phyloP scores from a whole-genome alignment of 257 asterid genomes.

The Plantago elongata region DNA sequence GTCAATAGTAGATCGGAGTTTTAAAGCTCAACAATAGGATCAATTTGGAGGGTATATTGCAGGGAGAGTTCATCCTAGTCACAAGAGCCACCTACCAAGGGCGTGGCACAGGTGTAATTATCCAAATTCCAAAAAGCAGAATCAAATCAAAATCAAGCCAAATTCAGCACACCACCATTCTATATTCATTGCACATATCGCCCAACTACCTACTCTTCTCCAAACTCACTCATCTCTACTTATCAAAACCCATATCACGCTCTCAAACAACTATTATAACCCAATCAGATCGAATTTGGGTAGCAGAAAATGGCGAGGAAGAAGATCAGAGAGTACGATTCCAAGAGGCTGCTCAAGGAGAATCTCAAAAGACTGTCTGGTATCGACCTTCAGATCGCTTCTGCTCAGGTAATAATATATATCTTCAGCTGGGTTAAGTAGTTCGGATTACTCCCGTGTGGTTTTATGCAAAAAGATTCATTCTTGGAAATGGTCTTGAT shows the following conservation, averaged over 20 bases:
- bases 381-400: constrained; percentile 64
- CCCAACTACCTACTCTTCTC: constrained; percentile 31
- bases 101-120: neutral
- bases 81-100: no score
- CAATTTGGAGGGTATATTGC: no score
- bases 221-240: neutral
- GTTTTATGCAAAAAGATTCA: neutral
- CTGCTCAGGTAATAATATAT: constrained; percentile 53
- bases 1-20: no score
- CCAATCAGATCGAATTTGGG: constrained; percentile 9
- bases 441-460: neutral
- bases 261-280: neutral
- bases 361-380: constrained; percentile 63
- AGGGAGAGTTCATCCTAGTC: no score
- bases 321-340: constrained; percentile 80
- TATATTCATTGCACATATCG: constrained; percentile 30
- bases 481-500: neutral
- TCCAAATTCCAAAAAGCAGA: neutral
- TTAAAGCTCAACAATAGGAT: no score
- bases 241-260: neutral
- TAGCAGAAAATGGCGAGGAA: constrained; percentile 58
- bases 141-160: neutral
- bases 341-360: constrained; percentile 73
- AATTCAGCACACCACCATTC: constrained; percentile 9
- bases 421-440: neutral